Base-by-base conservation (phyloP, 768 basidiomycete genomes). In the Suillus paluster region DNA sequence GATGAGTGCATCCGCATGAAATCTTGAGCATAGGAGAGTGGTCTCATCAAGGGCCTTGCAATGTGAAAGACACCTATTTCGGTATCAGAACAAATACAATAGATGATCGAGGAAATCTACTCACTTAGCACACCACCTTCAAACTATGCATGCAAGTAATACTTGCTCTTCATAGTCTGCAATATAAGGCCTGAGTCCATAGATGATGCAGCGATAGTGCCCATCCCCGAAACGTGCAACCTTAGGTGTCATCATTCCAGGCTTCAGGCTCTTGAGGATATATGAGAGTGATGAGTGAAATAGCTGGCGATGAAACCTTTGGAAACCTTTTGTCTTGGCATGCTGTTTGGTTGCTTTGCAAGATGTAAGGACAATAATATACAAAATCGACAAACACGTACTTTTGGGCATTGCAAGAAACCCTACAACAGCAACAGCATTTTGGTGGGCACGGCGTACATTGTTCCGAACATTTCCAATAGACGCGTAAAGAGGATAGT, bases 111-210 rank as follows among this genome's bases (percentile, higher is more conserved):
- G 30, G 6, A 30, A 6, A 57, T 25, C n/a, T 54, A 61, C 64
- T 17, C 66, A 79, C 78, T 63, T 64, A 15, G 75, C 57, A 64
- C 79, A 80, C 78, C 78, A 79, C 1, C 67, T 68, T 48, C 72
- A 71, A 1, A 79, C 70, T 39, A 77, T 65, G 39, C 76, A 70
- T 5, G 73, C 68, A 1, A 78, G 61, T 1, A 76, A 52, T 1
- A 63, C 72, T 61, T 80, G 79, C 61, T 81, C 78, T 0, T 75
- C 75, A 57, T 81, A 80, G 58, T 81, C 77, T 0, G 77, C 77
- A 60, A 81, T 79, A 46, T 78, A 77, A 1, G 77, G 72, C 1
- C 77, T 30, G 30, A 30, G 30, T 30, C 30, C 30, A 30, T 30
- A 30, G 30, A 30, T 6, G 30, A 30, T 6, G 6, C 30, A 6